Base-by-base conservation (phyloP, 2,329 filamentous ascomycete genomes). In the Ophiocordyceps camponoti-saundersi region DNA sequence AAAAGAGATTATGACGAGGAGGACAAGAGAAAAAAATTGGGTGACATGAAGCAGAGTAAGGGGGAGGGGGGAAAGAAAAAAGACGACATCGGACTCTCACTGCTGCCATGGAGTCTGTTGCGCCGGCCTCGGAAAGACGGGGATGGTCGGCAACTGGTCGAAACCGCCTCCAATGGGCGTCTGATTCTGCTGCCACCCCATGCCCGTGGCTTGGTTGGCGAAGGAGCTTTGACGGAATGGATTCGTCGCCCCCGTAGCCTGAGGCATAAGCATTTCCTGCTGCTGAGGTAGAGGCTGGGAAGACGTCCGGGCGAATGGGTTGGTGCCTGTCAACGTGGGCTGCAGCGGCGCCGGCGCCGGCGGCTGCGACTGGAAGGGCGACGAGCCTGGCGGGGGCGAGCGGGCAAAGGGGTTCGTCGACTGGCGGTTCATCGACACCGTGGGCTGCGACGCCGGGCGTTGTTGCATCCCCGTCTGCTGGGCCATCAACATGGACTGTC, bases 171-270 rank as follows among this genome's bases (percentile, higher is more conserved):
- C 84, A 4, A 92, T 90, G 10, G 82, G 76, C 57, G 85, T 78
- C 53, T 82, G 79, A 50, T 77, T 77, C 52, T 82, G 75, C 61
- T 95, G 89, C 87, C 92, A 96, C 2, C 86, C 86, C 62, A 85
- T 73, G 1, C 90, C 89, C 0, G 88, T 94, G 51, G 80, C 73
- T 57, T 94, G 88, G 58, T 94, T 92, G 46, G 94, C 81, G 61
- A 95, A 94, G 4, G 82, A 79, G 43, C 84, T 86, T 59, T 96
- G 88, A 16, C 92, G 77, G 73, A 96, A 96, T 1, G 92, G 92
- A 57, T 98, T 98, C 2, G 89, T 95, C 57, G 78, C 87, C 10
- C 88, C 89, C 0, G 89, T 95, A 1, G 82, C 75, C 57, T 90
- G 87, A 2, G 87, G 78, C 46, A 74, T 73, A 6, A 92, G 45